Base-by-base conservation (phyloP, 805 yeast species). In the Clavispora vitiphila region DNA sequence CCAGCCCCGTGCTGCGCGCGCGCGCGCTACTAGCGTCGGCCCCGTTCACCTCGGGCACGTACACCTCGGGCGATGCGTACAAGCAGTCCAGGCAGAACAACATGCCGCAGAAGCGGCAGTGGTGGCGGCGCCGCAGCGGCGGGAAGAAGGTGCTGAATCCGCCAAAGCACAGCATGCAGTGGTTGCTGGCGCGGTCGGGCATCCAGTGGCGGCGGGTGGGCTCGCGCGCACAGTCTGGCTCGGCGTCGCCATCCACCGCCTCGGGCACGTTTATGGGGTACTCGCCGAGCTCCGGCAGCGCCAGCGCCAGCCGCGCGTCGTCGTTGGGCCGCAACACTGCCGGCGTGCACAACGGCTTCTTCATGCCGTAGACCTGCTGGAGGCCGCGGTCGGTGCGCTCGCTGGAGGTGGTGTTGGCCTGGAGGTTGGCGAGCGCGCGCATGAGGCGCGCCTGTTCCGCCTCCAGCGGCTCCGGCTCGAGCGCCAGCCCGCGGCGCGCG, bases 181-280 rank as follows among this genome's bases (percentile, higher is more conserved):
- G 60, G 39, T 55, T 48, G n/a, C 71, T 55, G 39, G 54, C 57
- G 35, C 50, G 53, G 55, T 77, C 71, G 16, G 76, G 72, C 46
- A 69, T 69, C 82, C 82, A 77, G 54, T 76, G 80, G 11, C 57
- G 54, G 40, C 70, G 78, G 8, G 76, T 71, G 12, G 81, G 80
- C 48, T 74, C 80, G 26, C 22, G 46, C 20, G 42, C 44, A 12
- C 11, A 8, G 26, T 8, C 26, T 8, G 39, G 29, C 18, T 19
- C 26, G 7, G 32, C 38, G 14, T 18, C 40, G 4, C 24, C 27
- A 8, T 34, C 44, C n/a, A 24, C 38, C 3, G 37, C 43, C 10
- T 34, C 38, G 23, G 47, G 40, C 16, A 41, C 30, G 19, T 40
- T 35, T 29, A 49, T 52, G 8, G 54, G 56, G 31, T 21, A 46